phyloP scores from a whole-genome alignment of 2,329 filamentous ascomycete genomes.

The Hypocreales sp. region DNA sequence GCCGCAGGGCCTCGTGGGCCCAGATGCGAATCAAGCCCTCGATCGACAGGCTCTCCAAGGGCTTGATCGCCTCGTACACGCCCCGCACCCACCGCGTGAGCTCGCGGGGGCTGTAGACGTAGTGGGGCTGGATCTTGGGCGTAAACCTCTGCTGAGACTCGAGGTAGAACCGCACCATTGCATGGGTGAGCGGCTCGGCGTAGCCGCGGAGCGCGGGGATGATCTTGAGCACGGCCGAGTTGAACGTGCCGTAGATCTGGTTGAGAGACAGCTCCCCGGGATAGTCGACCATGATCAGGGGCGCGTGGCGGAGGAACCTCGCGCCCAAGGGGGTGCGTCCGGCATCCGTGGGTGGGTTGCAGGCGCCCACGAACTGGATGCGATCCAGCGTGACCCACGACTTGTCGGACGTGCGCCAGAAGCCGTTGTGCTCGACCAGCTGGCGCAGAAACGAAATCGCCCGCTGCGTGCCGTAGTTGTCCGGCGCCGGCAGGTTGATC shows the following conservation, averaged over 20 bases:
- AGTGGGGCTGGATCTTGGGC: slow-evolving; percentile 92
- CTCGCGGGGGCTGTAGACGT: slow-evolving; percentile 98
- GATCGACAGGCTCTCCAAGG: slow-evolving; percentile 71
- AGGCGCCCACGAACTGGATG: slow-evolving; percentile 97
- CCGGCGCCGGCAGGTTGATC: slow-evolving; percentile 94
- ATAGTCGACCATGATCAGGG: slow-evolving; percentile 99
- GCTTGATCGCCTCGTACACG: slow-evolving; percentile 90
- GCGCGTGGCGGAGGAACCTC: slow-evolving; percentile 87
- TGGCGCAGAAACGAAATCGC: slow-evolving; percentile 96
- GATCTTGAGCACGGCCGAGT: slow-evolving; percentile 89
- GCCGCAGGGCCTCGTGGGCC: slow-evolving; percentile 88
- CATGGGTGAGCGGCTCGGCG: slow-evolving; percentile 80
- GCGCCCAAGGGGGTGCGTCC: slow-evolving; percentile 89
- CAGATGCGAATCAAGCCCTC: slow-evolving; percentile 94
- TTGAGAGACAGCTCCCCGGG: slow-evolving; percentile 86
- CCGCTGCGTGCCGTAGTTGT: slow-evolving; percentile 93
- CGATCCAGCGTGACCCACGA: slow-evolving; percentile 95
- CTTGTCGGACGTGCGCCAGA: slow-evolving; percentile 96
- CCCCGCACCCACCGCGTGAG: slow-evolving; percentile 95
- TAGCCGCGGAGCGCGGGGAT: slow-evolving; percentile 91
- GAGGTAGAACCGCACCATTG: slow-evolving; percentile 94
- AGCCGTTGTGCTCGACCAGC: slow-evolving; percentile 95
- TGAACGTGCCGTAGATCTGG: slow-evolving; percentile 99
- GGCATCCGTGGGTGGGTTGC: slow-evolving; percentile 94
- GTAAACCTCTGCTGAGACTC: slow-evolving; percentile 93